Base-by-base conservation (phyloP, 331 rosid species). In the Phaseolus coccineus region DNA sequence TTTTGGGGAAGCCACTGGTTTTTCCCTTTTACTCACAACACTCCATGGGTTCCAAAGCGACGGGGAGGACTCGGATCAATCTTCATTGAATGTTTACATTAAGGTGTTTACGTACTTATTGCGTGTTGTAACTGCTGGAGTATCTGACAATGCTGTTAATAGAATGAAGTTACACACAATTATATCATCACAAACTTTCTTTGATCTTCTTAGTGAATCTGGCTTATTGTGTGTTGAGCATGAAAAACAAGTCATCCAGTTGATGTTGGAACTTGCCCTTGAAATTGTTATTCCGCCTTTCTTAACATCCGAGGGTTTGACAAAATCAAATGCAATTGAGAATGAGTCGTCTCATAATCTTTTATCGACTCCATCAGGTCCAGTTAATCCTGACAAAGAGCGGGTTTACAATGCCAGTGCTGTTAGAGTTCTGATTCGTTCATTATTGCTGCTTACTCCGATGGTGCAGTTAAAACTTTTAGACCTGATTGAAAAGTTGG, bases 1-100 rank as follows among this genome's bases (percentile, higher is more conserved):
- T 77, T 96, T 96, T 77, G 99, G 99, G 47, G 99, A 96, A 85
- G 92, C 94, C 74, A 96, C 99, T 39, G 99, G 99, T 61, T 96
- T 96, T 85, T 93, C 99, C 83, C 97, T 96, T 84, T 87, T 96
- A 87, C 98, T 96, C 63, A 96, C 99, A 15, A 87, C 95, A 53
- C 97, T 96, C 66, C 97, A 96, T 80, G 89, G 97, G 69, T 93
- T 96, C 90, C 99, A 93, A 91, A 88, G 87, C 80, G 91, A 87
- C 31, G 91, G 87, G 19, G 91, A 80, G 66, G 81, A 82, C 66
- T 56, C 69, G 4, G 94, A 88, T 75, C 94, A 87, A 69, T 81
- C 97, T 80, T 81, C 87, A 70, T 76, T 88, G 74, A 85, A 83
- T 82, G 87, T 81, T 82, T 86, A 84, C 57, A 71, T 87, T 24